These are phyloP conservation scores for Calonectria pteridis DNA, from an alignment of 2,329 filamentous ascomycete species.

Conservation along the genomic window DNA sequence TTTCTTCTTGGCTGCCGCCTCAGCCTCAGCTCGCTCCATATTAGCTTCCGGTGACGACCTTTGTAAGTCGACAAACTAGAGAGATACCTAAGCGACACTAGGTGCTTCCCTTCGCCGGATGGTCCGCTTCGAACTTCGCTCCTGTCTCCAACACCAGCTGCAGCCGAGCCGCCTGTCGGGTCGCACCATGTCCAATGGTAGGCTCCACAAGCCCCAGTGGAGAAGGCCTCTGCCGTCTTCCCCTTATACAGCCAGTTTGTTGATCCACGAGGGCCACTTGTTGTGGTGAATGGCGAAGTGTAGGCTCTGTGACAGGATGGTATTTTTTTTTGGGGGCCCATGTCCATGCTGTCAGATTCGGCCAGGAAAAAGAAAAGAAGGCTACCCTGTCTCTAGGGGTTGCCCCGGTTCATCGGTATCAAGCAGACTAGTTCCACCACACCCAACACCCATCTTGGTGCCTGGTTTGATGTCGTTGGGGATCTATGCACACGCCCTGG, in stretches of 20 bases:
- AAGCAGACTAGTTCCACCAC: slow-evolving; percentile 19
- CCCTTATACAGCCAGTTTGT: background rate
- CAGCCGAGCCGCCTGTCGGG: slow-evolving; percentile 7
- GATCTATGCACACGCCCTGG: background rate
- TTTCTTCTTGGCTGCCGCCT: background rate
- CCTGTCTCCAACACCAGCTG: slow-evolving; percentile 1
- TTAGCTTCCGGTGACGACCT: slow-evolving; percentile 1
- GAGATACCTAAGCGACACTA: background rate
- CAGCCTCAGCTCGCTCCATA: background rate
- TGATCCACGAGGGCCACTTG: slow-evolving; percentile 12
- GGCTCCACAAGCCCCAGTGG: slow-evolving; percentile 14
- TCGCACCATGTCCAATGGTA: slow-evolving; percentile 14
- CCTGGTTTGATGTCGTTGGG: slow-evolving; percentile 6
- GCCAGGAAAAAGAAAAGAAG: background rate
- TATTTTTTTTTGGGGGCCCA: background rate
- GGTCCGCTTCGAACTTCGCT: background rate
- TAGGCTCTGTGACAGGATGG: background rate
- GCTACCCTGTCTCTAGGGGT: background rate
- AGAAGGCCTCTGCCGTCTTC: background rate
- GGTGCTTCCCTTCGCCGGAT: background rate
- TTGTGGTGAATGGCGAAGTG: background rate
- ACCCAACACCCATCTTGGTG: background rate
- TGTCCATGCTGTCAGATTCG: slow-evolving; percentile 10
- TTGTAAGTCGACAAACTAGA: background rate
- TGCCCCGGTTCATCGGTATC: slow-evolving; percentile 21